A percentile compares a stretch with the other conserved stretches of the same genome.
These are phyloP conservation scores for Carex arenaria DNA, from an alignment of 202 grass and related monocot species.

Conservation along the genomic window DNA sequence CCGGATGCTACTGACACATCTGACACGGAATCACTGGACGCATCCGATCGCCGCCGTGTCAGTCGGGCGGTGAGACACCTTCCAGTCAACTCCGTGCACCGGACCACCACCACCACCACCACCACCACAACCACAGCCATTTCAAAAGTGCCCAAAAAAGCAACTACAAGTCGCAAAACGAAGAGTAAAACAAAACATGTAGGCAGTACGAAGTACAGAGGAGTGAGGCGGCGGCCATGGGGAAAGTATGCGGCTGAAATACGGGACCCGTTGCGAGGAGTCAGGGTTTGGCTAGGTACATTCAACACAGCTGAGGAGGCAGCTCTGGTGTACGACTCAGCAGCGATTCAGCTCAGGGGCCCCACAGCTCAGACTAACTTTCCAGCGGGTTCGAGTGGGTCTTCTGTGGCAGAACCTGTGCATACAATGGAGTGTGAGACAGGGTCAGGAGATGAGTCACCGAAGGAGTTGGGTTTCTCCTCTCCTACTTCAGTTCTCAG, in stretches of 20 bases:
- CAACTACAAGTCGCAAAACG: not conserved
- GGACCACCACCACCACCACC: not conserved
- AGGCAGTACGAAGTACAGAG: constrained; percentile 65
- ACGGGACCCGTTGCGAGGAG: constrained; percentile 84
- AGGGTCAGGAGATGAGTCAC: constrained; percentile 45
- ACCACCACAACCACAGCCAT: not conserved
- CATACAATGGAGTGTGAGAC: not conserved
- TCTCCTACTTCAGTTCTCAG: constrained; percentile 85
- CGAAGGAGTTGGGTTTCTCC: constrained; percentile 49
- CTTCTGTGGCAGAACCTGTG: not conserved
- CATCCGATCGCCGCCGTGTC: not conserved
- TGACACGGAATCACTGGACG: constrained; percentile 27
- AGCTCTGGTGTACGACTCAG: constrained; percentile 80
- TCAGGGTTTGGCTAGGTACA: constrained; percentile 92
- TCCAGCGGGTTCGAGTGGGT: not conserved
- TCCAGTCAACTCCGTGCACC: not conserved
- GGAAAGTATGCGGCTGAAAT: constrained; percentile 96
- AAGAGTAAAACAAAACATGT: not conserved
- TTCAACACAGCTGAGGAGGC: constrained; percentile 99
- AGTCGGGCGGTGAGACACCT: not conserved
- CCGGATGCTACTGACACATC: constrained; percentile 78
- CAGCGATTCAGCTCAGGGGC: constrained; percentile 74
- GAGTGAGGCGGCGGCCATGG: constrained; percentile 85
- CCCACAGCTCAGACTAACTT: constrained; percentile 75
- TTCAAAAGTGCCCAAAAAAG: not conserved